A percentile compares a stretch with the other conserved stretches of the same genome.
Evolutionary conservation across 2,329 filamentous ascomycete genomes (phyloP).

Genomic region (Scedosporium minutisporum): DNA sequence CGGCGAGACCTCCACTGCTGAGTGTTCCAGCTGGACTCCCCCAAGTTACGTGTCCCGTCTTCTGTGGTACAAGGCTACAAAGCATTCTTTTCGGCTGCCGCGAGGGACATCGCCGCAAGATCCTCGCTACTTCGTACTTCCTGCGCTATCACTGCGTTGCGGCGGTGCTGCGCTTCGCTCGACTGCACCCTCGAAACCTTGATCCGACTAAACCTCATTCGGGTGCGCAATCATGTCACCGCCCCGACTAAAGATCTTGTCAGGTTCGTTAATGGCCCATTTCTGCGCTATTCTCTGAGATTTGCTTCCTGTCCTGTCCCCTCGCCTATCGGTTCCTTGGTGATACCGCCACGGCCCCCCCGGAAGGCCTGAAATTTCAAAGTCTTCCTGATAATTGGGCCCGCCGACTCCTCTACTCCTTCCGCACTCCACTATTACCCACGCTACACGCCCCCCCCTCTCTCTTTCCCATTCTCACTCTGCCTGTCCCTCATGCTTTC

Average conservation of each 20-base stretch:
- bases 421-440: not conserved
- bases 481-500: not conserved
- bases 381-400: conserved; percentile 2
- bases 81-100: conserved; percentile 1
- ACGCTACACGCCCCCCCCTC: not conserved
- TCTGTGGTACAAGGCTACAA: conserved; percentile 5
- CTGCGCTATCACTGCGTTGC: not conserved
- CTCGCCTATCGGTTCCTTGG: not conserved
- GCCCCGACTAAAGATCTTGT: conserved; percentile 5
- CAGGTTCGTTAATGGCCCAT: conserved; percentile 6
- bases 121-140: not conserved
- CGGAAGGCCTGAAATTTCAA: conserved; percentile 7
- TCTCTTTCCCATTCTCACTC: not conserved
- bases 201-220: not conserved
- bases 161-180: not conserved
- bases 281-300: not conserved
- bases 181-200: not conserved
- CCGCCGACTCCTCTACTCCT: not conserved
- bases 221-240: conserved; percentile 4
- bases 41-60: conserved; percentile 2
- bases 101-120: not conserved
- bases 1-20: not conserved
- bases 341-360: conserved; percentile 1
- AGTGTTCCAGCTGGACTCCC: not conserved
- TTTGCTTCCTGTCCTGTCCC: not conserved